These are phyloP conservation scores for Pyrenophora tritici-repentis DNA, from an alignment of 2,329 filamentous ascomycete species.

Conservation along the genomic window DNA sequence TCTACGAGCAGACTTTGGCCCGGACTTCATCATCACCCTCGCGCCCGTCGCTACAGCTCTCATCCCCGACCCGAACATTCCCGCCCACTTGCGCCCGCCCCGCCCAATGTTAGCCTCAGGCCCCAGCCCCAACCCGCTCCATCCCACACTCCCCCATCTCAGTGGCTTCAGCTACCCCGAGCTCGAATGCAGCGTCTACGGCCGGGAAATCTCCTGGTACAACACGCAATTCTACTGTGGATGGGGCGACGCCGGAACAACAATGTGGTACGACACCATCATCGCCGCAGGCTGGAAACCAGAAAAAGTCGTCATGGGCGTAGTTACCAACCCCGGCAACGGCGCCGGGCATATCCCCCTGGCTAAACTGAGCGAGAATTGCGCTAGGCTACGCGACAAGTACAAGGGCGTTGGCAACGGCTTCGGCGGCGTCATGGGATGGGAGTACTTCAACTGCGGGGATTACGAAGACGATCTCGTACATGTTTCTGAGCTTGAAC, in stretches of 20 bases:
- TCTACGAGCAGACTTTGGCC: conserved; percentile 67
- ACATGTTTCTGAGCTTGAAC: conserved; percentile 27
- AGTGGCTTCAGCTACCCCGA: conserved; percentile 81
- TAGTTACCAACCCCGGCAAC: conserved; percentile 78
- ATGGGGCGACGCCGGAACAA: conserved; percentile 70
- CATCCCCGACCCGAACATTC: conserved; percentile 51
- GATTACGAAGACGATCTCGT: conserved; percentile 36
- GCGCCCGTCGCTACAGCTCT: conserved; percentile 81
- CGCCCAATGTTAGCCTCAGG: conserved; percentile 36
- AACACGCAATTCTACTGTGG: conserved; percentile 94
- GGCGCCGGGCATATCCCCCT: conserved; percentile 67
- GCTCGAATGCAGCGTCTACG: conserved; percentile 61
- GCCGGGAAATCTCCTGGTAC: conserved; percentile 73
- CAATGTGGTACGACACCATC: conserved; percentile 58
- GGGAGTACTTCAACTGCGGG: conserved; percentile 88
- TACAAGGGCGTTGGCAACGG: conserved; percentile 55
- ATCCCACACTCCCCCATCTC: conserved; percentile 60
- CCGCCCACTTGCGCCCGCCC: conserved; percentile 36
- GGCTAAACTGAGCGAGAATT: conserved; percentile 60
- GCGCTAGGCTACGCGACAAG: conserved; percentile 61
- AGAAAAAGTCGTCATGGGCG: conserved; percentile 75
- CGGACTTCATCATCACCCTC: conserved; percentile 74
- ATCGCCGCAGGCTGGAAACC: conserved; percentile 71
- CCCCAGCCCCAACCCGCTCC: conserved; percentile 40
- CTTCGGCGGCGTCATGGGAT: conserved; percentile 90